These are phyloP conservation scores for Termitomyces sp. DNA, from an alignment of 768 basidiomycete genomes.

Conservation along the genomic window DNA sequence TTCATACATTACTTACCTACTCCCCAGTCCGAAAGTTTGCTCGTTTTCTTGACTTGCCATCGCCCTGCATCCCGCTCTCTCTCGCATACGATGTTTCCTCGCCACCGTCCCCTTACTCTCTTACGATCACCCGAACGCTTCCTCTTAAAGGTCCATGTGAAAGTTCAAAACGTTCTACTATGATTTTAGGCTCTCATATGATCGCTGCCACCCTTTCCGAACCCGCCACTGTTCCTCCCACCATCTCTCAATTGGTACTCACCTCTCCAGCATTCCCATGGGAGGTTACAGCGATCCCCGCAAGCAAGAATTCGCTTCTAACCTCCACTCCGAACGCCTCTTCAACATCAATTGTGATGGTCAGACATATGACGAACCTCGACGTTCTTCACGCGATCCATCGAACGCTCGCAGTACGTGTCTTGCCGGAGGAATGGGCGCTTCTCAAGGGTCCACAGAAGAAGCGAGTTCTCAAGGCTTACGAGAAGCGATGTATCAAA, in stretches of 20 bases:
- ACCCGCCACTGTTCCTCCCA: slow-evolving; percentile 9
- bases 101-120: slow-evolving; percentile 2
- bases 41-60: slow-evolving; percentile 1
- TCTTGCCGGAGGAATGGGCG: slow-evolving; percentile 66
- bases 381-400: slow-evolving; percentile 63
- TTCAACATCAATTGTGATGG: background rate
- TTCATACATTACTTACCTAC: slow-evolving; percentile 5
- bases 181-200: background rate
- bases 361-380: slow-evolving; percentile 43
- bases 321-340: slow-evolving; percentile 2
- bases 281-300: slow-evolving; percentile 7
- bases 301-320: background rate
- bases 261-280: slow-evolving; percentile 11
- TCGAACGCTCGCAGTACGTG: slow-evolving; percentile 47
- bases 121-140: slow-evolving; percentile 1
- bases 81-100: slow-evolving; percentile 10
- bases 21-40: slow-evolving; percentile 5
- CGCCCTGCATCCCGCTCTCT: background rate
- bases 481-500: slow-evolving; percentile 56
- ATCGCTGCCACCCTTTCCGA: slow-evolving; percentile 8
- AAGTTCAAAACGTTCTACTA: background rate
- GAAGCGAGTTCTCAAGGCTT: slow-evolving; percentile 56
- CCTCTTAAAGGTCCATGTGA: background rate
- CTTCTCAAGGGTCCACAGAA: slow-evolving; percentile 51
- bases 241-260: slow-evolving; percentile 1